phyloP scores from a whole-genome alignment of 352 stramenopile genomes.

The Phytophthora aleatoria region DNA sequence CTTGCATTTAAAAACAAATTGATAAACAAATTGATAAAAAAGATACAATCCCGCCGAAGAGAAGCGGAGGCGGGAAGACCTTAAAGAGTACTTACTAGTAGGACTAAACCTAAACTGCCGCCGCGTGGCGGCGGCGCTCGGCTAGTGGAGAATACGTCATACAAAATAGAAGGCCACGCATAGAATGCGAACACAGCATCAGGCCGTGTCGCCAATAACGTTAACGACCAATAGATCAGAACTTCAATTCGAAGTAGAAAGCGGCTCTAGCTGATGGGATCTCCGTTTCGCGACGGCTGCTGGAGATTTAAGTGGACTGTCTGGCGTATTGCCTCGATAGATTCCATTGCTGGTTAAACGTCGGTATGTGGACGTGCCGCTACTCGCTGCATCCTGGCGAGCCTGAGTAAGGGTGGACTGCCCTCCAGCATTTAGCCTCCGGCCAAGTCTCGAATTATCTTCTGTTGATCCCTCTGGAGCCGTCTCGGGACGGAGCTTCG shows the following conservation, averaged over 20 bases:
- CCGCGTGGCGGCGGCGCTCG: too few species aligned
- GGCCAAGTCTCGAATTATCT: constrained; percentile 7
- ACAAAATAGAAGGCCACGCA: too few species aligned
- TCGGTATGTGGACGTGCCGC: constrained; percentile 7
- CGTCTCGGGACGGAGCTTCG: constrained; percentile 50
- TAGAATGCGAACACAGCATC: too few species aligned
- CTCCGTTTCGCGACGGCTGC: constrained; percentile 48
- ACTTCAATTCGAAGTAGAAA: constrained; percentile 20
- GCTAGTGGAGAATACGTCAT: too few species aligned
- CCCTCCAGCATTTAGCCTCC: constrained; percentile 5
- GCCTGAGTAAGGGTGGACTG: constrained; percentile 48
- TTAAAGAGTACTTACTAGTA: too few species aligned
- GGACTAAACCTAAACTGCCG: too few species aligned
- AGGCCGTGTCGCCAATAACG: too few species aligned
- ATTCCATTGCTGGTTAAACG: constrained; percentile 31
- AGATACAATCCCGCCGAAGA: too few species aligned
- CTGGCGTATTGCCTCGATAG: constrained; percentile 23
- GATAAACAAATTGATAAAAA: too few species aligned
- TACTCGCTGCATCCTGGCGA: constrained; percentile 31
- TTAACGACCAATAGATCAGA: too few species aligned
- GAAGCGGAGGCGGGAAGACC: too few species aligned
- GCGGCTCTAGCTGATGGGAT: constrained; percentile 59
- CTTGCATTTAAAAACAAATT: too few species aligned
- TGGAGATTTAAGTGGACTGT: constrained; percentile 50
- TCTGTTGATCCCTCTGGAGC: constrained; percentile 38